Base-by-base conservation (phyloP, 148 eudicot genomes). In the Rhododendron williamsianum region DNA sequence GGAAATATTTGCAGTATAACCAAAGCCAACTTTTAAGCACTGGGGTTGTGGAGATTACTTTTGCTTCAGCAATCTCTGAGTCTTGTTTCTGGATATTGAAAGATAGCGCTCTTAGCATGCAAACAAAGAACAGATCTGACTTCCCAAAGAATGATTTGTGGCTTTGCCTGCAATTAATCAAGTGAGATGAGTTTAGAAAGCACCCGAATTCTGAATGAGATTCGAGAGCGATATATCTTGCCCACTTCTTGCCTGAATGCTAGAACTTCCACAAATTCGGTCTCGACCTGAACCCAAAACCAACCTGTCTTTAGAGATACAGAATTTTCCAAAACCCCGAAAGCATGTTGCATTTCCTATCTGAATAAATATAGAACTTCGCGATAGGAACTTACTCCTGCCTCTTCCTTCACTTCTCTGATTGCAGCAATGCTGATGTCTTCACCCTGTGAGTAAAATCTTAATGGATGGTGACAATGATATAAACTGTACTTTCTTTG, bases 111-210 rank as follows among this genome's bases (percentile, higher is more conserved):
- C 89, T 88, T 83, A 93, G 49, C 91, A 92, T 85, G 89, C 96
- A 94, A 36, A 93, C 87, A 63, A 93, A 93, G 86, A 90, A 90
- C 27, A 93, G 46, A 86, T 94, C 96, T 38, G 98, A 94, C 86
- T 94, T 94, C 58, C 89, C 90, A 81, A 93, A 94, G 87, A 90
- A 93, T 30, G 93, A 87, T 60, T 86, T 87, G 90, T 93, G 98
- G 82, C 93, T 92, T 85, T 94, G 93, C 84, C 98, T 94, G 93
- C 77, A 76, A 60, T 35, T 43, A 6, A 72, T 54, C 71, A 56
- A 58, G 48, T 35, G 3, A 36, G 25, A 38, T 71, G 9, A 56
- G 69, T 80, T 65, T 8, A 85, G 25, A 81, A n/a, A 23, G 60
- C 6, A 9, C 15, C 45, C 16, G 12, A 41, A 18, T 11, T 48